Percentiles rank a stretch among this genome's conserved stretches.
phyloP scores from a whole-genome alignment of 176 grass and related monocot species.

The Oryza officinalis region DNA sequence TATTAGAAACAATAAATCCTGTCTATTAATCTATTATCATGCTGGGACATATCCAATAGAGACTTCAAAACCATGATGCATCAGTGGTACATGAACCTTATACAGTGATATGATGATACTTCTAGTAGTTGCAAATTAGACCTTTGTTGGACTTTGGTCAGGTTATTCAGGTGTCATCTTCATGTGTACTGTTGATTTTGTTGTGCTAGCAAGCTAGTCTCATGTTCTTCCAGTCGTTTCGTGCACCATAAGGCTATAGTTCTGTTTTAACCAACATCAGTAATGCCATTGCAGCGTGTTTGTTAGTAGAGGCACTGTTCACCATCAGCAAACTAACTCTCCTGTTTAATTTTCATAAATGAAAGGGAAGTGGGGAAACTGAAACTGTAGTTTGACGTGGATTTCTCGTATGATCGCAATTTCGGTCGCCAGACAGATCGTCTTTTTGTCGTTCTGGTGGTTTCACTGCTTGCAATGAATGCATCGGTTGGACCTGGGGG shows the following conservation, averaged over 20 bases:
- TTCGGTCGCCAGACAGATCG: neutral
- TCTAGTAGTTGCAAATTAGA: neutral
- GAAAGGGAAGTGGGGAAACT: neutral
- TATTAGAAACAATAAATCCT: neutral
- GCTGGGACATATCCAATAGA: neutral
- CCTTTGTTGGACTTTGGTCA: neutral
- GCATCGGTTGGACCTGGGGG: neutral
- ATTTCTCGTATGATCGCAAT: neutral
- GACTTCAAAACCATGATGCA: neutral
- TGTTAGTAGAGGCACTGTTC: neutral
- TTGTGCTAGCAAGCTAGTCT: neutral
- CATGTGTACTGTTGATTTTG: neutral
- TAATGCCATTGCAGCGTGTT: neutral
- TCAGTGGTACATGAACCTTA: neutral
- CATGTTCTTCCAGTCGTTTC: neutral
- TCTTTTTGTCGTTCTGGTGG: neutral
- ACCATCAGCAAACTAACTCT: neutral
- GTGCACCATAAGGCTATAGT: neutral
- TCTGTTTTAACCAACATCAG: neutral
- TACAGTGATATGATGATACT: neutral
- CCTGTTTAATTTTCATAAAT: neutral
- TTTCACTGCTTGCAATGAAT: neutral
- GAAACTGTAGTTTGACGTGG: neutral
- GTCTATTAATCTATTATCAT: neutral
- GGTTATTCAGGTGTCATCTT: neutral